A percentile compares a stretch with the other conserved stretches of the same genome.
Conservation (phyloP, 495 filamentous ascomycete genomes). For the Clavariopsis aquatica region DNA sequence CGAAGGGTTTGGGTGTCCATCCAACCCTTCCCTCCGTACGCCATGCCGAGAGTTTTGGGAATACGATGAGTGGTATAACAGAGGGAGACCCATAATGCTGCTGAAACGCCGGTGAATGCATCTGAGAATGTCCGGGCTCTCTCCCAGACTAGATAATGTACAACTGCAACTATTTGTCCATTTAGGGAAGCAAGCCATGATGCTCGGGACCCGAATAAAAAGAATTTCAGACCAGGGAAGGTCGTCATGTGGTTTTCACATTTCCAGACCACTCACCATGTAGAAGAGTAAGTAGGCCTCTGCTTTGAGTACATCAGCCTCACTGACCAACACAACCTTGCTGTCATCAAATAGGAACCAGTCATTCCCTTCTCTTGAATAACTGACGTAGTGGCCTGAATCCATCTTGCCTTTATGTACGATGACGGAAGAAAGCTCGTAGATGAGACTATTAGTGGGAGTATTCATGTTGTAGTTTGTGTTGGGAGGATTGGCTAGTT, state of each 20-base stretch:
- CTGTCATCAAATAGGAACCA: slow-evolving; percentile 95
- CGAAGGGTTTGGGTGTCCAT: no score
- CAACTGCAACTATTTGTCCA: background rate
- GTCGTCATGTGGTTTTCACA: background rate
- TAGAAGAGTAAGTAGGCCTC: slow-evolving; percentile 91
- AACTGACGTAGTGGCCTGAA: slow-evolving; percentile 87
- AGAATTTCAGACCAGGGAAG: background rate
- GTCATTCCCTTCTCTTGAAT: slow-evolving; percentile 76
- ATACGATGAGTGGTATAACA: no score
- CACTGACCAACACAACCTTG: slow-evolving; percentile 75
- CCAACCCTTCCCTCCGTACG: no score
- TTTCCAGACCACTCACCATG: slow-evolving; percentile 29
- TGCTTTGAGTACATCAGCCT: slow-evolving; percentile 75
- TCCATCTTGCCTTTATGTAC: slow-evolving; percentile 88
- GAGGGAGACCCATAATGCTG: no score
- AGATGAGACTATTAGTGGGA: slow-evolving; percentile 43
- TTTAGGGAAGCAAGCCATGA: no score
- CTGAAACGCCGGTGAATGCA: background rate
- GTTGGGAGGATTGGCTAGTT: slow-evolving; percentile 9
- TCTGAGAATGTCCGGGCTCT: background rate
- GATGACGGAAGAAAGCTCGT: slow-evolving; percentile 81
- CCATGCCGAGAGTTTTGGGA: no score
- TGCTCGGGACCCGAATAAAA: background rate
- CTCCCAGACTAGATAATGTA: background rate
- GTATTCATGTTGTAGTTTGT: slow-evolving; percentile 33